These are phyloP conservation scores for Dactylonectria macrodidyma DNA, from an alignment of 2,329 filamentous ascomycete genomes.

Conservation along the genomic window DNA sequence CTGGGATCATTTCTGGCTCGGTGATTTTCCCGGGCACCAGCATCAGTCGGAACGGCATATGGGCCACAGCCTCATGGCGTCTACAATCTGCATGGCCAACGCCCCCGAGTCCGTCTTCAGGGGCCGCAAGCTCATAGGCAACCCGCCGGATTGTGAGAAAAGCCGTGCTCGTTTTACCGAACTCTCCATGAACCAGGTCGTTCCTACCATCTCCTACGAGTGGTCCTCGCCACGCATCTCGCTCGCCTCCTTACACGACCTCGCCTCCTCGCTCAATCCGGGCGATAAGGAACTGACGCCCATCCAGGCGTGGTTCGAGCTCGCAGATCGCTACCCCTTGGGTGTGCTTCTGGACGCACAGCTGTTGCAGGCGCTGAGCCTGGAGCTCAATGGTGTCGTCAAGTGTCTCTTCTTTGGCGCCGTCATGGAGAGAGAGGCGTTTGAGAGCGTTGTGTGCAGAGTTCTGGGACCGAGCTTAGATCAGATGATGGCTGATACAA, in stretches of 20 bases:
- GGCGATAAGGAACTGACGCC: constrained; percentile 62
- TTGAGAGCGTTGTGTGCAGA: constrained; percentile 61
- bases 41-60: constrained; percentile 50
- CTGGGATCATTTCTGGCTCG: constrained; percentile 64
- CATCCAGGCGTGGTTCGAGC: constrained; percentile 70
- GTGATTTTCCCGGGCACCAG: constrained; percentile 55
- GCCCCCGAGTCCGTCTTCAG: constrained; percentile 55
- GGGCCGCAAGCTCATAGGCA: constrained; percentile 43
- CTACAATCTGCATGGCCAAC: constrained; percentile 57
- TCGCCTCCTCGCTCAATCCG: constrained; percentile 62
- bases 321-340: constrained; percentile 59
- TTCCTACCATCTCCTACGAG: constrained; percentile 47
- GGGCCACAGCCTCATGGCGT: constrained; percentile 63
- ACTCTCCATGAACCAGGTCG: constrained; percentile 32
- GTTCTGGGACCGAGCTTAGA: constrained; percentile 54
- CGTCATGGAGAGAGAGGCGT: constrained; percentile 61
- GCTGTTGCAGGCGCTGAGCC: constrained; percentile 56
- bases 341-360: constrained; percentile 53
- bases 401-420: constrained; percentile 65
- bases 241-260: constrained; percentile 59
- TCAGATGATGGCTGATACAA: constrained; percentile 32
- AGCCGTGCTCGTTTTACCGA: constrained; percentile 13
- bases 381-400: constrained; percentile 60
- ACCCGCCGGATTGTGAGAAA: constrained; percentile 35
- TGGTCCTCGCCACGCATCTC: constrained; percentile 60